phyloP scores from a whole-genome alignment of 2,329 filamentous ascomycete species.

The Claviceps sp. region DNA sequence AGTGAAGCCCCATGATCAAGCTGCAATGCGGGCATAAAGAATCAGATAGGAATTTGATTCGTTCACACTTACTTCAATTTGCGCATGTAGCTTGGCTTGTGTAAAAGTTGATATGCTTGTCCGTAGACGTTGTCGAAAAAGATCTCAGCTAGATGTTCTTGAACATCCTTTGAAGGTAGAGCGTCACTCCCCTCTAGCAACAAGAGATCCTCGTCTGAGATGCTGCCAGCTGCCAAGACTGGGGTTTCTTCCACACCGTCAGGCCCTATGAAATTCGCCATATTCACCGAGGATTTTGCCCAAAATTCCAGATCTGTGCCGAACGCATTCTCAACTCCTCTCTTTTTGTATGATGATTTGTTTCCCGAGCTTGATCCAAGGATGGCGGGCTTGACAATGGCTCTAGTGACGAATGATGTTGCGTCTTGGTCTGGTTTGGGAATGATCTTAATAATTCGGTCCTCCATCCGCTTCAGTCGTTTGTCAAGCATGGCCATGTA shows the following conservation, averaged over 20 bases:
- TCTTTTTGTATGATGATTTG: conserved; percentile 54
- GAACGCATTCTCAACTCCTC: conserved; percentile 78
- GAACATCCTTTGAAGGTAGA: conserved; percentile 72
- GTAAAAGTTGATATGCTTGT: conserved; percentile 84
- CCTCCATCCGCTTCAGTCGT: conserved; percentile 90
- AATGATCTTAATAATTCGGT: conserved; percentile 89
- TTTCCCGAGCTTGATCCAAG: conserved; percentile 34
- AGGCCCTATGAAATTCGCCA: conserved; percentile 35
- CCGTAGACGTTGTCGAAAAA: conserved; percentile 96
- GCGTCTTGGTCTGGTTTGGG: conserved; percentile 71
- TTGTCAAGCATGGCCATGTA: conserved; percentile 99
- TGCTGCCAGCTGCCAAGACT: conserved; percentile 42
- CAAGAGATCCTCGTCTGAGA: conserved; percentile 62
- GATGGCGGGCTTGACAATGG: conserved; percentile 70
- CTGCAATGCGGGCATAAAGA: not conserved
- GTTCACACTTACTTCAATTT: conserved; percentile 48
- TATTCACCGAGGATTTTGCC: conserved; percentile 48
- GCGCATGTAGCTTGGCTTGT: conserved; percentile 95
- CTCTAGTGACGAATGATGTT: conserved; percentile 55
- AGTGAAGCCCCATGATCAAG: not conserved
- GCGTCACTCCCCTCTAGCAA: conserved; percentile 71
- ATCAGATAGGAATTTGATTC: not conserved
- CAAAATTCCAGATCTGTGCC: conserved; percentile 68
- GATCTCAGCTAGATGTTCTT: conserved; percentile 84
- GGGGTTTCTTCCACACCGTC: conserved; percentile 24